Conservation (phyloP, 2,329 filamentous ascomycete species). For the Colletotrichum sp. region DNA sequence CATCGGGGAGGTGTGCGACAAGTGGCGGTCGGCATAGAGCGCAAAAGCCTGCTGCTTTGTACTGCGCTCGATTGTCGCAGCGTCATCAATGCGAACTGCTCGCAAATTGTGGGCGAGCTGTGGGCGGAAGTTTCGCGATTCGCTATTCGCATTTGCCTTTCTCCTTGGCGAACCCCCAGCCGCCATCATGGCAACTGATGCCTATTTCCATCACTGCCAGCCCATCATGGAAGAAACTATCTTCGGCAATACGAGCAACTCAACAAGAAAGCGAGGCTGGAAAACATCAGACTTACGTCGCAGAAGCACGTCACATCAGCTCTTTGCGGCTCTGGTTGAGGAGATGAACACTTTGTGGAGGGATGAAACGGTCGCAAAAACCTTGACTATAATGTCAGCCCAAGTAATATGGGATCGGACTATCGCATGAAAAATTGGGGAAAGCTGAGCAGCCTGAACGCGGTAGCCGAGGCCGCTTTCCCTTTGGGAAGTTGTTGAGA, state of each 20-base stretch:
- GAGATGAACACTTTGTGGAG: constrained; percentile 11
- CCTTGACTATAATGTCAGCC: constrained; percentile 1
- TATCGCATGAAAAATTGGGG: neutral
- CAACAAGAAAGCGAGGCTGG: neutral
- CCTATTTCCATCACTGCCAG: constrained; percentile 7
- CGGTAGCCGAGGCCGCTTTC: neutral
- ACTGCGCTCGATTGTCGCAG: neutral
- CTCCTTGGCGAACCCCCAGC: neutral
- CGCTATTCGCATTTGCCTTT: neutral
- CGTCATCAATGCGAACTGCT: neutral
- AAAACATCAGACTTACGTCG: neutral
- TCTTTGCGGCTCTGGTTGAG: constrained; percentile 4
- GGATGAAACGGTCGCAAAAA: constrained; percentile 14
- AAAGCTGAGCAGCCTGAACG: neutral
- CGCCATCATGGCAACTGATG: neutral
- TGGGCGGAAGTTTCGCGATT: neutral
- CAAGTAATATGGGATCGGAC: neutral
- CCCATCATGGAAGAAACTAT: neutral
- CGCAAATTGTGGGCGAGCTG: neutral
- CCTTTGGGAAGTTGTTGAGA: neutral
- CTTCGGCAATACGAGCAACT: neutral
- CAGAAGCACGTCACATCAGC: neutral
- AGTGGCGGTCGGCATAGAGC: neutral
- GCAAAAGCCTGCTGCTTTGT: neutral
- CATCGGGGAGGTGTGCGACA: neutral